Evolutionary conservation across 2,329 filamentous ascomycete species (phyloP).

Genomic region (Malbranchea cinnamomea): DNA sequence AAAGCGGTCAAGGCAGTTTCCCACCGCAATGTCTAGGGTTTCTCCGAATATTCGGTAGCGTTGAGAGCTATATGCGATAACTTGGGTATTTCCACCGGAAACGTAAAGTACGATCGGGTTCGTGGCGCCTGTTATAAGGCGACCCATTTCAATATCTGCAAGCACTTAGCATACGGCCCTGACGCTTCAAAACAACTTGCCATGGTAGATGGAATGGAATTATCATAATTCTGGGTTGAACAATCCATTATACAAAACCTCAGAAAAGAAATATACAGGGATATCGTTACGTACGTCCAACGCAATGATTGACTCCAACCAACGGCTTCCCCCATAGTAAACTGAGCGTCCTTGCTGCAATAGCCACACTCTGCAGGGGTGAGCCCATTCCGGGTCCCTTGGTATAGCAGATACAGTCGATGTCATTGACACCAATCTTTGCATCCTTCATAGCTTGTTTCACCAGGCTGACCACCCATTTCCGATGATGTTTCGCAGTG

Average conservation of each 20-base stretch:
- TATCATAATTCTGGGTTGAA: not conserved
- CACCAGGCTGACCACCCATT: conserved; percentile 69
- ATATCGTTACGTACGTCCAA: conserved; percentile 48
- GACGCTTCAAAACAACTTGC: too few species aligned
- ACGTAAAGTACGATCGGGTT: conserved; percentile 96
- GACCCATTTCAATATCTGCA: conserved; percentile 86
- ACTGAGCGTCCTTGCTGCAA: conserved; percentile 67
- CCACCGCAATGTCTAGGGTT: conserved; percentile 91
- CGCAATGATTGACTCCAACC: conserved; percentile 93
- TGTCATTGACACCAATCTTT: conserved; percentile 43
- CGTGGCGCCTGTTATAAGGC: conserved; percentile 73
- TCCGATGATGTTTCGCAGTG: conserved; percentile 80
- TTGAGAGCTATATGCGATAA: conserved; percentile 89
- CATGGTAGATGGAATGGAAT: not conserved
- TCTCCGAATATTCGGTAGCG: conserved; percentile 97
- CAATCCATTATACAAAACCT: not conserved
- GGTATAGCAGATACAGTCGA: conserved; percentile 92
- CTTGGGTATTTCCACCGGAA: conserved; percentile 89
- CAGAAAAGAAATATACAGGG: conserved; percentile 7
- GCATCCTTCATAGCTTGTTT: conserved; percentile 64
- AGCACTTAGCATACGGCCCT: too few species aligned
- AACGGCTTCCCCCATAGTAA: conserved; percentile 80
- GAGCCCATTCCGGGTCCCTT: conserved; percentile 94
- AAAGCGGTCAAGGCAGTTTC: conserved; percentile 93
- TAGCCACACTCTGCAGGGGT: conserved; percentile 70